Evolutionary conservation across 805 yeast genomes (phyloP).

Genomic region (Starmerella potacharoeniae): DNA sequence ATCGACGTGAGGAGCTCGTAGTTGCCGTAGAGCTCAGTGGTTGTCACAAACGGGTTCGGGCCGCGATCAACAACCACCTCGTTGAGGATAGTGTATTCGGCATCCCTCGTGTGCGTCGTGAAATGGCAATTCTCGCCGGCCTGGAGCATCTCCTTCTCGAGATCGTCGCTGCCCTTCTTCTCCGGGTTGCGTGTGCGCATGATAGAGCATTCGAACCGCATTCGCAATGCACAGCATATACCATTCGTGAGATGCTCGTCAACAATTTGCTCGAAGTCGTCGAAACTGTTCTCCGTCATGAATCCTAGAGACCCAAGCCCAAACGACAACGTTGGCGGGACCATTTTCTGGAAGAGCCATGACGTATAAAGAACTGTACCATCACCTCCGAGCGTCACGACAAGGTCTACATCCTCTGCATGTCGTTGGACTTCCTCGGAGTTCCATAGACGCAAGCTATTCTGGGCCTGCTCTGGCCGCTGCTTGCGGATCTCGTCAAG

Average conservation of each 20-base stretch:
- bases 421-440: slow-evolving; percentile 34
- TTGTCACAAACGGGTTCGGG: slow-evolving; percentile 83
- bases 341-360: slow-evolving; percentile 67
- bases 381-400: slow-evolving; percentile 89
- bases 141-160: slow-evolving; percentile 36
- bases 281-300: slow-evolving; percentile 74
- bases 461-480: slow-evolving; percentile 34
- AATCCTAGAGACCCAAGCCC: slow-evolving; percentile 89
- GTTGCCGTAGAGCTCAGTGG: slow-evolving; percentile 82
- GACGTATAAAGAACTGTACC: slow-evolving; percentile 90
- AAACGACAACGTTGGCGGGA: slow-evolving; percentile 86
- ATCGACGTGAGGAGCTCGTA: slow-evolving; percentile 75
- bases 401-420: slow-evolving; percentile 53
- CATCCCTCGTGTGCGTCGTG: slow-evolving; percentile 27
- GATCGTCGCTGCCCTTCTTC: slow-evolving; percentile 24
- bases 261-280: slow-evolving; percentile 52
- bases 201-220: slow-evolving; percentile 79
- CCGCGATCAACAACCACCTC: slow-evolving; percentile 90
- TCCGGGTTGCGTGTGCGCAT: slow-evolving; percentile 24
- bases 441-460: slow-evolving; percentile 57
- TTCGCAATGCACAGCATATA: slow-evolving; percentile 64
- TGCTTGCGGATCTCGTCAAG: slow-evolving; percentile 41
- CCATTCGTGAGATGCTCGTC: slow-evolving; percentile 53
- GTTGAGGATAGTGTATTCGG: slow-evolving; percentile 55
- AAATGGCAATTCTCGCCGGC: slow-evolving; percentile 24